Base-by-base conservation (phyloP, 345 rosid genomes). In the Jatropha curcas region DNA sequence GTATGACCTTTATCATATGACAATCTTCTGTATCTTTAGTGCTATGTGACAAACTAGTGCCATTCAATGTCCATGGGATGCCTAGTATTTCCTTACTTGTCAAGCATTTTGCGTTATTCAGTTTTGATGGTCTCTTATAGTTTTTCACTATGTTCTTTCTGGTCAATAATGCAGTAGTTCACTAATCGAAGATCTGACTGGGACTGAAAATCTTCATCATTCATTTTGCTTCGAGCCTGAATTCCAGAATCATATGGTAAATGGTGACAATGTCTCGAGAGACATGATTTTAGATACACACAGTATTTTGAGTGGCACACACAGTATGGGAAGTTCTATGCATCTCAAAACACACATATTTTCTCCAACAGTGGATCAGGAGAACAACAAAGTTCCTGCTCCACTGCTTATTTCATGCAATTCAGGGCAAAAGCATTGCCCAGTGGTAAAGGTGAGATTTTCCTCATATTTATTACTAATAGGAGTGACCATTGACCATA, bases 111-210 rank as follows among this genome's bases (percentile, higher is more conserved):
- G 63, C 30, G 10, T 56, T 53, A 17, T 56, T 71, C 22, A 25
- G 51, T 62, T 7, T 25, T 51, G 45, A 20, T 30, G 37, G 17
- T 17, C 17, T 41, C 30, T 62, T 28, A 14, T 58, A 71, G 62
- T 56, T 65, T 58, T 50, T 71, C 16, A 19, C 39, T 61, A 20
- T 41, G 66, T 52, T 63, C 43, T 22, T 70, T 76, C 46, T 37
- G 35, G 17, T 67, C 65, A 37, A 65, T 37, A 3, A 71, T 75
- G 72, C 86, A 89, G 93, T 79, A 80, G 73, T 73, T 87, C 90
- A 64, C 67, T 82, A 19, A 73, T 84, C 33, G 87, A 79, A 55
- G 88, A 86, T 74, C 53, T 45, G 12, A 84, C 83, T 2, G 55
- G 74, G 61, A 74, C 22, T n/a, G 85, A 73, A 65, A 71, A 74